Percentiles rank a stretch among this genome's conserved stretches.
Evolutionary conservation across 345 rosid genomes (phyloP).

Genomic region (Salix caprea): DNA sequence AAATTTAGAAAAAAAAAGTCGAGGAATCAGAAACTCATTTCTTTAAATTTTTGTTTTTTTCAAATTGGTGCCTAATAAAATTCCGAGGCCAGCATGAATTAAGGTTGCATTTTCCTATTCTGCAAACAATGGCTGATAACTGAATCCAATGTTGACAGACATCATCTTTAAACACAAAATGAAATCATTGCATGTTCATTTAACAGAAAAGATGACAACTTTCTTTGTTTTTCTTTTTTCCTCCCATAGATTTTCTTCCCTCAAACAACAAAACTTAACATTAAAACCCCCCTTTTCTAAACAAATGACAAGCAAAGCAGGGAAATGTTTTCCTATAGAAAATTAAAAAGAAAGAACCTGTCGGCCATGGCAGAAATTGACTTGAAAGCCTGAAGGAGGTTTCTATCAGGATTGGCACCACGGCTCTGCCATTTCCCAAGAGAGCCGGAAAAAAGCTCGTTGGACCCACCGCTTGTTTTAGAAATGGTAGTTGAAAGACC

Average conservation of each 20-base stretch:
- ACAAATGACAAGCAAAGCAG: neutral
- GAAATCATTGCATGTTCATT: too few relatives aligned
- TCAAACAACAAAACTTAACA: too few relatives aligned
- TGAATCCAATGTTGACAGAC: too few relatives aligned
- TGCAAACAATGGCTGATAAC: too few relatives aligned
- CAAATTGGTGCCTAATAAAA: too few relatives aligned
- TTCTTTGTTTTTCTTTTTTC: too few relatives aligned
- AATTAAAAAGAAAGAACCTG: conserved; percentile 15
- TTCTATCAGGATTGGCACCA: conserved; percentile 34
- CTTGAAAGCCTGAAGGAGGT: conserved; percentile 37
- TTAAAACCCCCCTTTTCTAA: neutral
- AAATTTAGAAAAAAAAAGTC: neutral
- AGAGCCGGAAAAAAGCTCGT: conserved; percentile 17
- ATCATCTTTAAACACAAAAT: too few relatives aligned
- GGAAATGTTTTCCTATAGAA: neutral
- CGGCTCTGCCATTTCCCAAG: conserved; percentile 40
- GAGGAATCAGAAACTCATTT: too few relatives aligned
- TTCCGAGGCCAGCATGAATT: too few relatives aligned
- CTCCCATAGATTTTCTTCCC: too few relatives aligned
- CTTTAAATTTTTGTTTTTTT: neutral
- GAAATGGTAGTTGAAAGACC: conserved; percentile 43
- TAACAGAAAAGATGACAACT: too few relatives aligned
- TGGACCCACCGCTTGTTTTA: conserved; percentile 33
- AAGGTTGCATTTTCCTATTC: too few relatives aligned
- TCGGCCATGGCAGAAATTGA: conserved; percentile 43